Evolutionary conservation across 495 filamentous ascomycete species (phyloP).

Genomic region (Podospora pseudopauciseta): DNA sequence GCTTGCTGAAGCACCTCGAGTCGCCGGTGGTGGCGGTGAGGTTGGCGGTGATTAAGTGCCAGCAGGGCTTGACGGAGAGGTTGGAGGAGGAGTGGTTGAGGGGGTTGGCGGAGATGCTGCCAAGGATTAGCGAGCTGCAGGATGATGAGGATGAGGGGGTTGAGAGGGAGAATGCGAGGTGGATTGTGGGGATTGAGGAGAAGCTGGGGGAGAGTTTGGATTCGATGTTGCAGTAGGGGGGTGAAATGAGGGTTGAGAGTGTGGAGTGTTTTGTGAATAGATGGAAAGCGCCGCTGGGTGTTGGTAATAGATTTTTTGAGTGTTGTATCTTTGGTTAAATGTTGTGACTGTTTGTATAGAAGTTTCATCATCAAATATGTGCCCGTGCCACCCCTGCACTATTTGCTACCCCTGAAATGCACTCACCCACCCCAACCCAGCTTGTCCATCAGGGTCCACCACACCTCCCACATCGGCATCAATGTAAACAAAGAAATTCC

Average conservation of each 20-base stretch:
- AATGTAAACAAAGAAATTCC: background rate
- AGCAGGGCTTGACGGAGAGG: slow-evolving; percentile 70
- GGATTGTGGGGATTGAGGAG: slow-evolving; percentile 83
- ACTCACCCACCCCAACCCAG: too few species aligned
- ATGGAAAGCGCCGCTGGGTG: background rate
- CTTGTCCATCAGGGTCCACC: too few species aligned
- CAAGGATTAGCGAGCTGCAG: slow-evolving; percentile 86
- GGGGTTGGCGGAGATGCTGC: slow-evolving; percentile 88
- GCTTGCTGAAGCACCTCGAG: slow-evolving; percentile 70
- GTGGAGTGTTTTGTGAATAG: background rate
- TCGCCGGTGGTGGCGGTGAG: slow-evolving; percentile 63
- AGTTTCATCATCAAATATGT: too few species aligned
- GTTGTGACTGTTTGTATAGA: too few species aligned
- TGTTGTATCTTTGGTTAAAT: too few species aligned
- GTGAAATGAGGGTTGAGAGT: background rate
- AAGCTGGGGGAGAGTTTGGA: slow-evolving; percentile 84
- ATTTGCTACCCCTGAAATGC: too few species aligned
- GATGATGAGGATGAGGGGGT: slow-evolving; percentile 94
- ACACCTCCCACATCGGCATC: background rate
- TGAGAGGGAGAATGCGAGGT: slow-evolving; percentile 78
- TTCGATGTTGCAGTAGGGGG: slow-evolving; percentile 72
- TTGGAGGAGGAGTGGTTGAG: slow-evolving; percentile 90
- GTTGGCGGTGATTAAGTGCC: slow-evolving; percentile 71
- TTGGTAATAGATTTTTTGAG: background rate
- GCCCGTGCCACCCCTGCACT: too few species aligned